Evolutionary conservation across 2,329 filamentous ascomycete species (phyloP).

Genomic region (Neonectria hederae): DNA sequence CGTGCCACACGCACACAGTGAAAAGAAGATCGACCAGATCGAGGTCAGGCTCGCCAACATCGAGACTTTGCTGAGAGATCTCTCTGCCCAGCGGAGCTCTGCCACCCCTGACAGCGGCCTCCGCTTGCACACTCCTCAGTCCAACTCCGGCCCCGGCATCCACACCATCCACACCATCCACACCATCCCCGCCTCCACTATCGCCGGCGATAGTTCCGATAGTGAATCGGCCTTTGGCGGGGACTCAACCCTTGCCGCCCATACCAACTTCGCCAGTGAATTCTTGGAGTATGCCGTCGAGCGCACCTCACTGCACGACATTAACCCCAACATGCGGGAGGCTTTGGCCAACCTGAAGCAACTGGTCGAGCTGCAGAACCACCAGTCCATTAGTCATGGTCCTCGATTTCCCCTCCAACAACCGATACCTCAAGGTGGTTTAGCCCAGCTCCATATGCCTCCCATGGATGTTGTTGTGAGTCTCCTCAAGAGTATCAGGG

Average conservation of each 20-base stretch:
- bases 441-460: conserved; percentile 64
- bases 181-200: conserved; percentile 44
- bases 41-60: conserved; percentile 57
- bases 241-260: conserved; percentile 59
- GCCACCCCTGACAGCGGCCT: conserved; percentile 38
- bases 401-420: conserved; percentile 58
- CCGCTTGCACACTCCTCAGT: conserved; percentile 37
- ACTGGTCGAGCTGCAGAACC: conserved; percentile 62
- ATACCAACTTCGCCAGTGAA: conserved; percentile 63
- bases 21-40: conserved; percentile 62
- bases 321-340: conserved; percentile 61
- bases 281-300: conserved; percentile 64
- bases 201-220: conserved; percentile 51
- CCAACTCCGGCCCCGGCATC: conserved; percentile 32
- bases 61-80: conserved; percentile 53
- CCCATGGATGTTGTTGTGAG: conserved; percentile 61
- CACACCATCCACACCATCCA: conserved; percentile 36
- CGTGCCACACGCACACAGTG: conserved; percentile 47
- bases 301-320: conserved; percentile 56
- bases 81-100: conserved; percentile 43
- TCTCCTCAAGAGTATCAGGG: conserved; percentile 59
- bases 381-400: conserved; percentile 51
- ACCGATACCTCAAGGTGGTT: conserved; percentile 55
- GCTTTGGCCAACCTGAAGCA: conserved; percentile 62
- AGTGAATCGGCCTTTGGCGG: conserved; percentile 56